Evolutionary conservation across 495 filamentous ascomycete genomes (phyloP).

Genomic region (Xylaria intraflava): DNA sequence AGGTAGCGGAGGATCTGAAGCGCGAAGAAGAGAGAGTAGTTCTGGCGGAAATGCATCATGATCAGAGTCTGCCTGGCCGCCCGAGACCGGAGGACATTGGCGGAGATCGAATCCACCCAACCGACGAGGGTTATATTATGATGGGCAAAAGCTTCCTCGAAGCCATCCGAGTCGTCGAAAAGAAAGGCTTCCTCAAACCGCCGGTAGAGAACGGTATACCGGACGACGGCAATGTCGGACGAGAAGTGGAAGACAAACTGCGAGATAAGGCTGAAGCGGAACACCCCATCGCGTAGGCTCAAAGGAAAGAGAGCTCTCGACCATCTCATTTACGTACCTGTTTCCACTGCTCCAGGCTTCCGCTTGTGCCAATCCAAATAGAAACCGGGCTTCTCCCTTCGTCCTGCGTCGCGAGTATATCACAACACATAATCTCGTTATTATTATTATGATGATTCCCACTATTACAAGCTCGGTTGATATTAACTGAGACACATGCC

Average conservation of each 20-base stretch:
- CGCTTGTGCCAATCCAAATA: too few relatives aligned
- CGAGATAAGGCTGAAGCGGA: conserved; percentile 19
- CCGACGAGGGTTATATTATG: conserved; percentile 38
- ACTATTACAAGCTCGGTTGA: not conserved
- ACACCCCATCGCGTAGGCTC: conserved; percentile 10
- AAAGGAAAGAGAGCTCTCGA: not conserved
- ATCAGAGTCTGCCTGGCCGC: conserved; percentile 22
- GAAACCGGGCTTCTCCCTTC: too few relatives aligned
- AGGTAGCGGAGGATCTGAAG: conserved; percentile 29
- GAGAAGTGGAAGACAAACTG: conserved; percentile 20
- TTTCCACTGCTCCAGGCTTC: too few relatives aligned
- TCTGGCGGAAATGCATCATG: conserved; percentile 21
- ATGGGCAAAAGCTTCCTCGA: conserved; percentile 40
- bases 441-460: too few relatives aligned
- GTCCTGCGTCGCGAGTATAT: too few relatives aligned
- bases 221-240: conserved; percentile 18
- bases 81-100: conserved; percentile 22
- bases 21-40: conserved; percentile 25
- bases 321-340: too few relatives aligned
- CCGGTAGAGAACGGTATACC: conserved; percentile 28
- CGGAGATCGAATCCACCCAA: conserved; percentile 31
- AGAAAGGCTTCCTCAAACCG: conserved; percentile 27
- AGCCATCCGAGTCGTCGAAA: conserved; percentile 28
- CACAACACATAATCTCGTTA: too few relatives aligned
- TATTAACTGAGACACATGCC: not conserved